Conservation (phyloP, 2,329 filamentous ascomycete genomes). For the Emergomyces orientalis region DNA sequence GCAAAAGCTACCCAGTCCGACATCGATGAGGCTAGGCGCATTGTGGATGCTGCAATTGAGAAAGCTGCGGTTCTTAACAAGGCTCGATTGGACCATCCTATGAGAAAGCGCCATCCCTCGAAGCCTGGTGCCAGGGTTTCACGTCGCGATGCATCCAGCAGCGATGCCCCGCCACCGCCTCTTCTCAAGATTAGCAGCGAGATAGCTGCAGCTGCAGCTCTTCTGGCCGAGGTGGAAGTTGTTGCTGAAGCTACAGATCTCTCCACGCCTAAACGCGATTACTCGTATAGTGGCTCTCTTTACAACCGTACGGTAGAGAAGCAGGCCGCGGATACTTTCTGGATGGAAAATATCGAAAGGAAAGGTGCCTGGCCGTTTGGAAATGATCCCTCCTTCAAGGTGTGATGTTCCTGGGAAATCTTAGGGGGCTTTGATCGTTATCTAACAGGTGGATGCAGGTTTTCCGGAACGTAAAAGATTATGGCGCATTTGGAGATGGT, state of each 20-base stretch:
- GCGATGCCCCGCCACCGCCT: constrained; percentile 1
- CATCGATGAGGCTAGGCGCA: constrained; percentile 3
- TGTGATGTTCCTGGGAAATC: not conserved
- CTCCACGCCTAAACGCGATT: not conserved
- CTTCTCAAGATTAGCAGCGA: constrained; percentile 7
- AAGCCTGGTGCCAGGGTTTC: not conserved
- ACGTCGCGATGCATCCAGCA: not conserved
- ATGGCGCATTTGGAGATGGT: constrained; percentile 9
- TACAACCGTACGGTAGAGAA: constrained; percentile 1
- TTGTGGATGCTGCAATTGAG: constrained; percentile 1
- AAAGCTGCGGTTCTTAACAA: constrained; percentile 3
- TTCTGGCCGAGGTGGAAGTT: constrained; percentile 8
- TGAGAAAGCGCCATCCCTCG: constrained; percentile 2
- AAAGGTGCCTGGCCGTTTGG: constrained; percentile 8
- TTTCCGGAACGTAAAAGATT: constrained; percentile 10
- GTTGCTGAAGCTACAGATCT: not conserved
- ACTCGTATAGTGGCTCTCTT: not conserved
- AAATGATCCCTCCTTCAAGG: constrained; percentile 7
- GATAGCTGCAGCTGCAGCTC: constrained; percentile 6
- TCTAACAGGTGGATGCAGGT: not conserved
- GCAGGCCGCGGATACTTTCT: constrained; percentile 5
- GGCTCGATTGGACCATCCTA: constrained; percentile 7
- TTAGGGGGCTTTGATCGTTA: not conserved
- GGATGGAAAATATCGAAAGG: constrained; percentile 8
- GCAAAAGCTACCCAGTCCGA: not conserved